A percentile compares a stretch with the other conserved stretches of the same genome.
These are phyloP conservation scores for Mucor velutinosus DNA, from an alignment of 371 early-diverging fungal species.

Conservation along the genomic window DNA sequence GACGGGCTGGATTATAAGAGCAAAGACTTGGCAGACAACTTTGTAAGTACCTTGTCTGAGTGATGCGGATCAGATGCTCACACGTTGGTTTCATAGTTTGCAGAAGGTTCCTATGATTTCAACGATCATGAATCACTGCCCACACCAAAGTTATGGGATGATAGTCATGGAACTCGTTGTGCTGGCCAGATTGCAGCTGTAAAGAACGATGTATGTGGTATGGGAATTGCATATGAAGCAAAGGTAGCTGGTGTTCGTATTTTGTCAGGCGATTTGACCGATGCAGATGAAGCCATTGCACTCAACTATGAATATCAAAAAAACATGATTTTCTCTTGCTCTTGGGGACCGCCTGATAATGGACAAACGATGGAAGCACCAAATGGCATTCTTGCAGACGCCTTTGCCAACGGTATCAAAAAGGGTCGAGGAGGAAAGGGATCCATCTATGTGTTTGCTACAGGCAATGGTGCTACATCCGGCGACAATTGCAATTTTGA, in stretches of 20 bases:
- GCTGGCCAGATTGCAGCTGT: constrained; percentile 96
- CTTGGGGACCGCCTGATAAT: constrained; percentile 96
- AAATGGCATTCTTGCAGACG: constrained; percentile 73
- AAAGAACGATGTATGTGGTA: constrained; percentile 90
- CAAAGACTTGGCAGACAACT: constrained; percentile 85
- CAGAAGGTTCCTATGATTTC: constrained; percentile 91
- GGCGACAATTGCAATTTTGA: constrained; percentile 96
- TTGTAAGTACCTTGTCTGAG: constrained; percentile 59
- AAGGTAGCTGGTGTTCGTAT: constrained; percentile 92
- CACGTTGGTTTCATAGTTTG: constrained; percentile 49
- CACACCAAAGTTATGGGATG: constrained; percentile 75
- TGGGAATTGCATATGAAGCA: constrained; percentile 91
- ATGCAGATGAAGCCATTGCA: constrained; percentile 89
- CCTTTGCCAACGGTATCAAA: constrained; percentile 79
- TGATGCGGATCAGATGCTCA: background rate
- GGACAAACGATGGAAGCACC: constrained; percentile 91
- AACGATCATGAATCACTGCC: constrained; percentile 82
- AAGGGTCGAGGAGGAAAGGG: constrained; percentile 89
- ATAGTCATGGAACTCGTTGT: constrained; percentile 96
- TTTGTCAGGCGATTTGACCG: constrained; percentile 84
- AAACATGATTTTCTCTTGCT: constrained; percentile 93
- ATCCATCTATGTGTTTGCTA: constrained; percentile 91
- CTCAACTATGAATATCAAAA: constrained; percentile 84
- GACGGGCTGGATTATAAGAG: constrained; percentile 92
- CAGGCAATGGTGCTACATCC: constrained; percentile 87